These are phyloP conservation scores for Claviceps sp. DNA, from an alignment of 2,329 filamentous ascomycete genomes.

Conservation along the genomic window DNA sequence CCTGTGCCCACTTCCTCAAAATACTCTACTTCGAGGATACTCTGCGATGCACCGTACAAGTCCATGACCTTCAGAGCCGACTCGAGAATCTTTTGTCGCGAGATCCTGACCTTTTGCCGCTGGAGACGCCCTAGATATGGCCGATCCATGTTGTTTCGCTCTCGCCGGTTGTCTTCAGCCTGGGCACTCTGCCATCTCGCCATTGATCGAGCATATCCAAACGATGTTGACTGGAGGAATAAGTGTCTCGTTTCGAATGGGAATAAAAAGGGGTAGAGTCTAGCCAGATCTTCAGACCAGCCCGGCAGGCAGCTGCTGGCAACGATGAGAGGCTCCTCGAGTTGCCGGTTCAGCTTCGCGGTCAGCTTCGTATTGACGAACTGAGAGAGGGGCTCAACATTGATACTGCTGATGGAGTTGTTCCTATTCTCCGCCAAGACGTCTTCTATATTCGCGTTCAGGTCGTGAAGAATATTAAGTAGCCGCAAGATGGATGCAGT, in stretches of 20 bases:
- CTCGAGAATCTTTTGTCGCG: slow-evolving; percentile 84
- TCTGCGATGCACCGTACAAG: slow-evolving; percentile 90
- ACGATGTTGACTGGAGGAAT: slow-evolving; percentile 95
- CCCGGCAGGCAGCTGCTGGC: slow-evolving; percentile 90
- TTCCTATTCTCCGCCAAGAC: slow-evolving; percentile 64
- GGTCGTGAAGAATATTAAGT: slow-evolving; percentile 77
- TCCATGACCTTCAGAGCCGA: slow-evolving; percentile 99
- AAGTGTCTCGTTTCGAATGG: slow-evolving; percentile 95
- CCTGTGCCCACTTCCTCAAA: slow-evolving; percentile 98
- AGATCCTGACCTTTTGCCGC: slow-evolving; percentile 96
- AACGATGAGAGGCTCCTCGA: slow-evolving; percentile 93
- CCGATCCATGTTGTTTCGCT: slow-evolving; percentile 81
- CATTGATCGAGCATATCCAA: slow-evolving; percentile 96
- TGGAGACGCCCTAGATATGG: slow-evolving; percentile 86
- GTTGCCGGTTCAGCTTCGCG: slow-evolving; percentile 89
- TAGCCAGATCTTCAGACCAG: slow-evolving; percentile 91
- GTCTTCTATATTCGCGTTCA: slow-evolving; percentile 90
- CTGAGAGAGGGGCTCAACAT: slow-evolving; percentile 73
- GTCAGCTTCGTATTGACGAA: slow-evolving; percentile 99
- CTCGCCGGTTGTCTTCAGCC: slow-evolving; percentile 60
- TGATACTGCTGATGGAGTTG: slow-evolving; percentile 52
- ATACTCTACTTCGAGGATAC: slow-evolving; percentile 92
- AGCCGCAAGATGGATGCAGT: slow-evolving; percentile 80
- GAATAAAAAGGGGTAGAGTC: slow-evolving; percentile 91
- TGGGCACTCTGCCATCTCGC: slow-evolving; percentile 92